Conservation (phyloP, 495 filamentous ascomycete genomes). For the Terfezia boudieri region DNA sequence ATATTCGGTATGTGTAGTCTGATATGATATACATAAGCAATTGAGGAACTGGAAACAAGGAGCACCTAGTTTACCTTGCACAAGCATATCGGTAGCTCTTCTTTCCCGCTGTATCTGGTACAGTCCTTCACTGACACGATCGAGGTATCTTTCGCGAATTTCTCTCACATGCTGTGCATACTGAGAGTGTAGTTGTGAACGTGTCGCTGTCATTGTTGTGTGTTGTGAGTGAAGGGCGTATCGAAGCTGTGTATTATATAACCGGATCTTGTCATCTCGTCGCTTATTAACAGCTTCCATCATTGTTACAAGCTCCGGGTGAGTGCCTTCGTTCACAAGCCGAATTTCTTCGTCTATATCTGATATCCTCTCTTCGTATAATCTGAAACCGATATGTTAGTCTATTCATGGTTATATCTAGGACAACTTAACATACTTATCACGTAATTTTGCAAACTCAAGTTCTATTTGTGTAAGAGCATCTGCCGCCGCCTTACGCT, state of each 20-base stretch:
- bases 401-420: conserved; percentile 1
- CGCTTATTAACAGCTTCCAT: conserved; percentile 62
- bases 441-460: conserved; percentile 62
- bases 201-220: conserved; percentile 51
- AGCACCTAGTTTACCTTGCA: conserved; percentile 42
- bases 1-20: conserved; percentile 35
- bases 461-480: conserved; percentile 55
- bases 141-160: conserved; percentile 55
- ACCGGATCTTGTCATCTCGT: conserved; percentile 52
- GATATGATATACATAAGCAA: neutral
- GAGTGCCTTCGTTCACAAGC: conserved; percentile 46
- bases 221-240: conserved; percentile 50
- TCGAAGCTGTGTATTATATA: conserved; percentile 45
- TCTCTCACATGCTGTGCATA: conserved; percentile 68
- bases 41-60: neutral
- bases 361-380: conserved; percentile 68
- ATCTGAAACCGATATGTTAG: conserved; percentile 26
- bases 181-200: conserved; percentile 62
- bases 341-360: conserved; percentile 64
- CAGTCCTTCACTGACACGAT: conserved; percentile 59
- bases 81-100: conserved; percentile 55
- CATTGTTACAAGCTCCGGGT: conserved; percentile 72
- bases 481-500: conserved; percentile 61
- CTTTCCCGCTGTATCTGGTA: conserved; percentile 83
- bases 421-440: conserved; percentile 38